These are phyloP conservation scores for Nannochloropsis gaditana DNA, from an alignment of 108 stramenopile genomes.

Conservation along the genomic window DNA sequence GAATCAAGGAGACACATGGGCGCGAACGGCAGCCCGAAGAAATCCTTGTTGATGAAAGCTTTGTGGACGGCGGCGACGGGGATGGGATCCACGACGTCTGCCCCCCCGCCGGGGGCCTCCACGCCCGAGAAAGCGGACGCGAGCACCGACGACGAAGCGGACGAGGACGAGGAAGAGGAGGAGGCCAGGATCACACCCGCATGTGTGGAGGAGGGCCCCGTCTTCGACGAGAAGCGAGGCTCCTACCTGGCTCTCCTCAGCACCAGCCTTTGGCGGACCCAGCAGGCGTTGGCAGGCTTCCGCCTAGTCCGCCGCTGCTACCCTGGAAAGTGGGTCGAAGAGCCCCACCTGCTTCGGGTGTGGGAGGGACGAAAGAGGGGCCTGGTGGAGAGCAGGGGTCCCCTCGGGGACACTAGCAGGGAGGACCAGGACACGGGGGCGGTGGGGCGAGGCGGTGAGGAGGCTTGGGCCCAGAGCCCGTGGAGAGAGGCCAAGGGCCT, in stretches of 20 bases:
- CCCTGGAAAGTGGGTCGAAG: not conserved
- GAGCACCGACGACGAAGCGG: not conserved
- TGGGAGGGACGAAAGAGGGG: too few species aligned
- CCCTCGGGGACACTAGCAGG: too few species aligned
- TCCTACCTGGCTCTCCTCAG: not conserved
- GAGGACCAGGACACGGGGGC: too few species aligned
- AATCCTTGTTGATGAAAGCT: constrained; percentile 1
- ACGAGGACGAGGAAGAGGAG: not conserved
- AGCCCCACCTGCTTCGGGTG: too few species aligned
- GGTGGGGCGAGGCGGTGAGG: too few species aligned
- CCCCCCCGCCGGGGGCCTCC: not conserved
- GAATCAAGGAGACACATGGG: not conserved
- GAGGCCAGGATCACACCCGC: not conserved
- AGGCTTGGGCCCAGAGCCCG: too few species aligned
- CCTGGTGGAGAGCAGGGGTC: too few species aligned
- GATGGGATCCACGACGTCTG: not conserved
- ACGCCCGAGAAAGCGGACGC: not conserved
- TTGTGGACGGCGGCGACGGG: not conserved
- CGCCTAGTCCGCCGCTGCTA: not conserved
- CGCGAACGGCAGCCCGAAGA: not conserved
- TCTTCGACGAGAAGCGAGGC: not conserved
- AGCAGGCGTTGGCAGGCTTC: not conserved
- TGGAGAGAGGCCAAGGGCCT: too few species aligned
- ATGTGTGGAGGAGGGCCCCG: not conserved
- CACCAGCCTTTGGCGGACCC: not conserved